These are phyloP conservation scores for Cutaneotrichosporon cutaneum DNA, from an alignment of 1,284 basidiomycete genomes.

Conservation along the genomic window DNA sequence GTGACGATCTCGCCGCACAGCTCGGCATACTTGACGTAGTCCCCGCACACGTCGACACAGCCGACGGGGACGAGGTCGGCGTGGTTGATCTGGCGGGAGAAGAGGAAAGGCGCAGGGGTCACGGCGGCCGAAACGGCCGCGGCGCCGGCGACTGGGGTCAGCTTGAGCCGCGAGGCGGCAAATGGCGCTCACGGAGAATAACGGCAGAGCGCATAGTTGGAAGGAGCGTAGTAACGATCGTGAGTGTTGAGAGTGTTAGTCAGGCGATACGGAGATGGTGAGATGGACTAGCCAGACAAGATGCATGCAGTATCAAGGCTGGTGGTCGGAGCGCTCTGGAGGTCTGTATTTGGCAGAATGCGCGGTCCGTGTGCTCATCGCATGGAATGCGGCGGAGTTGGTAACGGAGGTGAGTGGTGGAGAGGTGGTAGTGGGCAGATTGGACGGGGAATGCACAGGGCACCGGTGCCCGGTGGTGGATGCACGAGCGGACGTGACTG, in stretches of 20 bases:
- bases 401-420: too few relatives aligned
- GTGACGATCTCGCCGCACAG: not conserved
- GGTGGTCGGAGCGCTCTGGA: too few relatives aligned
- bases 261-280: too few relatives aligned
- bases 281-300: too few relatives aligned
- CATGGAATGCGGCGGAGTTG: too few relatives aligned
- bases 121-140: not conserved
- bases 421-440: too few relatives aligned
- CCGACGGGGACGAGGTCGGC: constrained; percentile 4
- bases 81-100: constrained; percentile 7
- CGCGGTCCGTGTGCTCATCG: too few relatives aligned
- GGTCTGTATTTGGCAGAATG: too few relatives aligned
- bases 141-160: not conserved
- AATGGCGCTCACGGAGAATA: not conserved
- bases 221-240: not conserved
- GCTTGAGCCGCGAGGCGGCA: not conserved
- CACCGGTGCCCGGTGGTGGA: too few relatives aligned
- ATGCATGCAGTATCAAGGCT: too few relatives aligned
- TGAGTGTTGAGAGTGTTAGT: not conserved
- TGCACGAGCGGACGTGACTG: not conserved
- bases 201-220: constrained; percentile 2
- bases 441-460: too few relatives aligned
- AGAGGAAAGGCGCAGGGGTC: not conserved
- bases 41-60: not conserved
- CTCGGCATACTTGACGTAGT: not conserved